phyloP scores from a whole-genome alignment of 306 rosid genomes.

The Pterocarpus santalinus region DNA sequence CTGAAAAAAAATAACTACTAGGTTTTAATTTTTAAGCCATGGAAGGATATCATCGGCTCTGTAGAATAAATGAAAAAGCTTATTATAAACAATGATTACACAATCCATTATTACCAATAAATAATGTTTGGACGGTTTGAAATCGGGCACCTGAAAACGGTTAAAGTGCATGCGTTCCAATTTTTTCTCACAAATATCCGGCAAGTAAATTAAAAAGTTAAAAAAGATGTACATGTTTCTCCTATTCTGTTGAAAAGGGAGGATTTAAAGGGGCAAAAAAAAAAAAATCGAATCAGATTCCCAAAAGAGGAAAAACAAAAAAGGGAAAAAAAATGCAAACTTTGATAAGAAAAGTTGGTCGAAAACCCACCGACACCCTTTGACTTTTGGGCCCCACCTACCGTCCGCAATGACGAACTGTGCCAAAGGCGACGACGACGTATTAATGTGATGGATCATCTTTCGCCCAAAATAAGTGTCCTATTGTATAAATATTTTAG shows the following conservation, averaged over 20 bases:
- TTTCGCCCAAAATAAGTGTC: slow-evolving; percentile 1
- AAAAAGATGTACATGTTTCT: slow-evolving; percentile 5
- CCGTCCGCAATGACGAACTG: slow-evolving; percentile 24
- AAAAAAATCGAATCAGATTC: slow-evolving; percentile 35
- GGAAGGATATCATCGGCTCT: background rate
- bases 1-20: background rate
- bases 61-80: background rate
- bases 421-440: slow-evolving; percentile 40
- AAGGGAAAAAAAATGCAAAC: slow-evolving; percentile 11
- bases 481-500: background rate
- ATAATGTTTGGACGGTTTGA: slow-evolving; percentile 35
- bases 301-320: slow-evolving; percentile 10
- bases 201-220: background rate
- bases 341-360: slow-evolving; percentile 44
- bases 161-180: slow-evolving; percentile 24
- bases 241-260: slow-evolving; percentile 23
- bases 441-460: slow-evolving; percentile 29
- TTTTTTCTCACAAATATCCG: background rate
- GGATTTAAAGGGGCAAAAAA: background rate
- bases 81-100: slow-evolving; percentile 35
- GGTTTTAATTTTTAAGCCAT: background rate
- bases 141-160: slow-evolving; percentile 41
- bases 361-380: slow-evolving; percentile 53
- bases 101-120: background rate
- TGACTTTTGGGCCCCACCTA: slow-evolving; percentile 45